Evolutionary conservation across 768 basidiomycete genomes (phyloP), one percentile per base, ranked within the genome.

Genomic region (Sutorius australiensis): DNA sequence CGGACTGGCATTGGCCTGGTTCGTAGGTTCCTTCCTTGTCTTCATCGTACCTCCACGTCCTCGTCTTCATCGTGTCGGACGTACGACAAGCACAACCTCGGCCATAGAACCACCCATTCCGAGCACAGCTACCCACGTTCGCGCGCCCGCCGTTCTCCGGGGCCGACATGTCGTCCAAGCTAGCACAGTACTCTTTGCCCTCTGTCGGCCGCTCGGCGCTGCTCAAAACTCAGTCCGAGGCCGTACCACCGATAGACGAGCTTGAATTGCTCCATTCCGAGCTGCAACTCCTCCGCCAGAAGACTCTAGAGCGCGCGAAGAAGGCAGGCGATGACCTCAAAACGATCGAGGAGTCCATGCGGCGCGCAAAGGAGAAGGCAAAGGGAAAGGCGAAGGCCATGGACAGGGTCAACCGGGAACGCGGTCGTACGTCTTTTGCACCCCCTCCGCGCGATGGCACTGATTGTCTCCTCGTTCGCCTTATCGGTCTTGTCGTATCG

Each of bases 241-340:
- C 76, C 12, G 77, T 92, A 14, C 90, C 90, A 8, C 76, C 84
- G 19, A 80, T 81, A 16, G 84, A 87, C 48, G 90, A 92, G 37
- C 81, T 92, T 46, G 82, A 87, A 53, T 59, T 67, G 19, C 76
- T 91, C 19, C 80, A 85, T 37, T 61, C 73, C 40, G 87, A 91
- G 66, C 80, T 92, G 43, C 73, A 67, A 54, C 55, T 72, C 44
- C 69, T 86, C 48, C 80, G 76, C 61, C 73, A 79, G 59, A 75
- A 72, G 63, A 78, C 81, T 7, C 61, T 82, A 43, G 84, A 84
- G 56, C 78, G 87, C 59, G 80, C 77, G 37, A 83, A 79, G 75
- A 90, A 89, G 74, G 90, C 89, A 0, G 80, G 79, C 31, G 82
- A 86, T 63, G 89, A 92, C 75, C 72, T 89, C 59, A 80, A 77